Base-by-base conservation (phyloP, 176 grass and related monocot genomes). In the Neostapfia colusana region DNA sequence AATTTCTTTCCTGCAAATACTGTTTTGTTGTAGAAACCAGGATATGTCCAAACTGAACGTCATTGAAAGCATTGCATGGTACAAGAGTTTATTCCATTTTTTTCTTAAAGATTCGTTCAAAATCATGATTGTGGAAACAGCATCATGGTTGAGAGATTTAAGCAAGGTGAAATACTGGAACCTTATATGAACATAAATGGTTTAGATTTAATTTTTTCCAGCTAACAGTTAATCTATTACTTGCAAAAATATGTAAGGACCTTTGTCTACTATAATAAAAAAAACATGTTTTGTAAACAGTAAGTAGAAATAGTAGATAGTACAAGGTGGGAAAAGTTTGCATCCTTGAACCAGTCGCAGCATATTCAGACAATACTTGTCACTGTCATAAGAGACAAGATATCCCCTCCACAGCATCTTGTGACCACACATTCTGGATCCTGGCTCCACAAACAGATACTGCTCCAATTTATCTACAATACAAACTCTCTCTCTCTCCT, bases 381-480 rank as follows among this genome's bases (percentile, higher is more conserved):
- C 31, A 41, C 67, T 82, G 60, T 57, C 61, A 42, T 44, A 77
- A 62, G 61, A 79, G 51, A 82, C 61, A 72, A 78, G 68, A 79
- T 83, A 82, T 72, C 63, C 42, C 42, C 31, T 31, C 31, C 69
- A 42, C 62, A 79, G 42, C 80, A 73, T 63, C 31, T 83, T 38
- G 75, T 64, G 81, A 84, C 75, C 86, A 88, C 86, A 75, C 81
- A 88, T n/a, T 83, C 74, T 63, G 62, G 74, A 83, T n/a, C 79
- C 74, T 63, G 62, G 69, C 8, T 75, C 63, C 63, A 39, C 75
- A 79, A 67, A 82, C 31, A 78, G 70, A 76, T 78, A 24, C 24
- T 83, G 41, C 55, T 56, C 24, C 55, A 46, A 23, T 69, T 54
- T 39, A 10, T 39, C 25, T 83, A 65, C 37, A 44, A 42, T 67